Base-by-base conservation (phyloP, 208 protist species). In the Acanthamoeba castellanii region DNA sequence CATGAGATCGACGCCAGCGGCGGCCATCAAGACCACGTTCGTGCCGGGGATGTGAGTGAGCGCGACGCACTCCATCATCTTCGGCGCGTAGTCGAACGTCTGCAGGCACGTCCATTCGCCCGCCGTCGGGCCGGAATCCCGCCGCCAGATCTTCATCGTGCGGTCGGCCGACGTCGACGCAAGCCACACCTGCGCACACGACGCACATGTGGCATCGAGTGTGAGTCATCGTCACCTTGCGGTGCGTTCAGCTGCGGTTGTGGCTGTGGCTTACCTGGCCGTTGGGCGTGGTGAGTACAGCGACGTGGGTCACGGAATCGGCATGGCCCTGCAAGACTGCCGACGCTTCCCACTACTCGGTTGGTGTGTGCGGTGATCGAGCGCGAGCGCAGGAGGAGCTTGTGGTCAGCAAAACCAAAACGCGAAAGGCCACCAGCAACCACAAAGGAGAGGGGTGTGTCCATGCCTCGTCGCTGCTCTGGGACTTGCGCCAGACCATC, bases 41-140 rank as follows among this genome's bases (percentile, higher is more conserved):
- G 68, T 94, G 11, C 89, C 89, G 34, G 89, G 61, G 20, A 94
- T 64, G 32, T 74, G 45, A 0, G 89, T 94, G 47, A 94, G 59
- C 27, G 89, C 61, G n/a, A 94, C 68, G 68, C 89, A 94, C 32
- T 94, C 89, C 89, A 94, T 94, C 89, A 94, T 94, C 68, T 94
- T 94, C 18, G 89, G 66, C 27, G 89, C 30, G 66, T 57, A 84
- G 89, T 27, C 45, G 45, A 94, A 68, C 16, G 66, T 94, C 55
- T 94, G 89, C 45, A 81, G 66, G 42, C 47, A 57, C 64, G 14
- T n/a, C 89, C 89, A 94, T 45, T 94, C 47, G 27, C 50, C 89
- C 42, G 55, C 45, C 9, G 34, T 20, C 64, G 30, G 37, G 37
- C 37, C 37, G 37, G 37, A 42, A 42, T 82, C 30, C 14, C 47